Conservation (phyloP, 108 stramenopile species). For the Pseudonitzschia multiseries region DNA sequence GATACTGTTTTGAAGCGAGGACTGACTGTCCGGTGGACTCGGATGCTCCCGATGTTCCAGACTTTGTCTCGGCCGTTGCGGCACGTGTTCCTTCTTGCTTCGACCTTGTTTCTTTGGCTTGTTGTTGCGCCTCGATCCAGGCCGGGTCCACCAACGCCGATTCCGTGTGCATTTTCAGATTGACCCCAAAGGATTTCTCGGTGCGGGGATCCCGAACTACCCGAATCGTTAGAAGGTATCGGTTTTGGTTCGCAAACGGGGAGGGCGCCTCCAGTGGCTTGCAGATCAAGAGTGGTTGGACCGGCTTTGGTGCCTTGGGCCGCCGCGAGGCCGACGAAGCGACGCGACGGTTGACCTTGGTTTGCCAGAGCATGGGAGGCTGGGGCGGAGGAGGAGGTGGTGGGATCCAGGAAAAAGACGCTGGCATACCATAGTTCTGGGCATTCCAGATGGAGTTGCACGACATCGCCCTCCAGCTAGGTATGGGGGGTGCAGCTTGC, state of each 20-base stretch:
- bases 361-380: slow-evolving; percentile 21
- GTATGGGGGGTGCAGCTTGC: no score
- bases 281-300: slow-evolving; percentile 4
- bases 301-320: slow-evolving; percentile 14
- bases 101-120: slow-evolving; percentile 2
- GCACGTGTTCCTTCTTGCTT: not conserved
- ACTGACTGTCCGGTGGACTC: not conserved
- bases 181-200: slow-evolving; percentile 58
- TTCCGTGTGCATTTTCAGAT: slow-evolving; percentile 36
- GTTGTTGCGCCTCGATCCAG: not conserved
- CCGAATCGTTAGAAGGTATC: slow-evolving; percentile 25
- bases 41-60: not conserved
- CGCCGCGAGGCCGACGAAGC: slow-evolving; percentile 1
- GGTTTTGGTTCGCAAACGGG: slow-evolving; percentile 35
- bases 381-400: slow-evolving; percentile 18
- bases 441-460: not conserved
- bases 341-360: not conserved
- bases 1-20: no score
- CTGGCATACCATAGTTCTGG: not conserved
- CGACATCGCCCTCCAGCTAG: no score
- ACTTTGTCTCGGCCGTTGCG: not conserved
- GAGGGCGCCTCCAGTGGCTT: slow-evolving; percentile 33
- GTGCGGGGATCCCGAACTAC: slow-evolving; percentile 32
- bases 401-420: not conserved
- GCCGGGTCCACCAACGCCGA: slow-evolving; percentile 52